A percentile compares a stretch with the other conserved stretches of the same genome.
These are phyloP conservation scores for Aurantiochytrium sp. DNA, from an alignment of 108 stramenopile species.

Conservation along the genomic window DNA sequence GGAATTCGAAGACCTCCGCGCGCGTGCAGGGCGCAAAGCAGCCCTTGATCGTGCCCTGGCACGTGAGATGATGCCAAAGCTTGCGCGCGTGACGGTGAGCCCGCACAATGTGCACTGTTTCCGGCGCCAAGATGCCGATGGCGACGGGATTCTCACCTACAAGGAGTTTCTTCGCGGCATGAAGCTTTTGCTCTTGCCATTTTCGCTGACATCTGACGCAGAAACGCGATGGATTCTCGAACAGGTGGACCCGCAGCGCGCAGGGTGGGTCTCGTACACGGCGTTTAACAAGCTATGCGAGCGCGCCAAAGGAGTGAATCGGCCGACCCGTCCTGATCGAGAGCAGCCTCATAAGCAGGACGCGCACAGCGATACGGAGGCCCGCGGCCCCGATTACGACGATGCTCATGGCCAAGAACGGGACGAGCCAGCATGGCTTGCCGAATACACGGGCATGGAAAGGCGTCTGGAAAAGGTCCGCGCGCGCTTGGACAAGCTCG, in stretches of 20 bases:
- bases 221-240: neutral
- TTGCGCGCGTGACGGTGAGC: neutral
- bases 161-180: neutral
- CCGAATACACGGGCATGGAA: neutral
- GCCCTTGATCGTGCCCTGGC: neutral
- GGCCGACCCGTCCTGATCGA: neutral
- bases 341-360: neutral
- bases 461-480: too few species aligned
- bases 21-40: neutral
- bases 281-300: constrained; percentile 1
- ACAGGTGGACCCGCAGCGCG: neutral
- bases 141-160: neutral
- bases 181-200: neutral
- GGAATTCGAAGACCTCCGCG: neutral
- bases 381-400: neutral
- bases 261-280: neutral
- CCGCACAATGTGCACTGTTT: constrained; percentile 4
- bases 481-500: neutral
- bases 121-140: neutral
- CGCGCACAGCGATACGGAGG: neutral
- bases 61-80: neutral
- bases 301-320: neutral
- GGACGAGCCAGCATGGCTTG: neutral
- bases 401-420: neutral
- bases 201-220: neutral